phyloP scores from a whole-genome alignment of 345 rosid genomes.

The Brassica incana region DNA sequence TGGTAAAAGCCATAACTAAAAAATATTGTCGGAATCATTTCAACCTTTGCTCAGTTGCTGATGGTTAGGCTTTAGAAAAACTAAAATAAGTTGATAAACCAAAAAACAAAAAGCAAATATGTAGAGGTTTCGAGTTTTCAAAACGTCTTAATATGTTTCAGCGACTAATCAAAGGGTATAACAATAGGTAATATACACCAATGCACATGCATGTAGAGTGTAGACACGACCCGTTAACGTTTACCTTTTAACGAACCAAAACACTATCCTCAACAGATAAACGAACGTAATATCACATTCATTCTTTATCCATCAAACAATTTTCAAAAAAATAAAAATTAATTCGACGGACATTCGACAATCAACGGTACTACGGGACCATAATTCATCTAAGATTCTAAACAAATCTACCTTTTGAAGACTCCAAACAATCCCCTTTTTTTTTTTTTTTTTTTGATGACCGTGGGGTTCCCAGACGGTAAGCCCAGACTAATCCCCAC shows the following conservation, averaged over 20 bases:
- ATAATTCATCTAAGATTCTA: not conserved
- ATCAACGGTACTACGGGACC: not conserved
- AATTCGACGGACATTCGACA: not conserved
- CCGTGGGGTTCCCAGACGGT: too few relatives aligned
- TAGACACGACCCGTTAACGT: not conserved
- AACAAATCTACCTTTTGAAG: not conserved
- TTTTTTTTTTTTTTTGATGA: too few relatives aligned
- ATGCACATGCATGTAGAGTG: slow-evolving; percentile 7
- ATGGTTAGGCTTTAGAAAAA: not conserved
- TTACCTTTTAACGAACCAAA: slow-evolving; percentile 13
- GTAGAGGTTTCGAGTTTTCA: not conserved
- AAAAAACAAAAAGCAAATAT: too few relatives aligned
- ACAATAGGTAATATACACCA: not conserved
- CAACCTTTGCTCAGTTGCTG: slow-evolving; percentile 2
- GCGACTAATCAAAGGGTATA: slow-evolving; percentile 6
- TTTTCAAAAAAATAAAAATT: not conserved
- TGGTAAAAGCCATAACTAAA: slow-evolving; percentile 13
- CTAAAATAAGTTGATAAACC: not conserved
- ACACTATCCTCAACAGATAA: not conserved
- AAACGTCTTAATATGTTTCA: not conserved
- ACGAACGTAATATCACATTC: not conserved
- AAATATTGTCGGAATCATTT: slow-evolving; percentile 25
- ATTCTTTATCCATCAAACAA: slow-evolving; percentile 2
- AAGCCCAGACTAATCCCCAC: too few relatives aligned
- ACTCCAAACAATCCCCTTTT: not conserved